These are phyloP conservation scores for Trametes punicea DNA, from an alignment of 768 basidiomycete genomes.

Conservation along the genomic window DNA sequence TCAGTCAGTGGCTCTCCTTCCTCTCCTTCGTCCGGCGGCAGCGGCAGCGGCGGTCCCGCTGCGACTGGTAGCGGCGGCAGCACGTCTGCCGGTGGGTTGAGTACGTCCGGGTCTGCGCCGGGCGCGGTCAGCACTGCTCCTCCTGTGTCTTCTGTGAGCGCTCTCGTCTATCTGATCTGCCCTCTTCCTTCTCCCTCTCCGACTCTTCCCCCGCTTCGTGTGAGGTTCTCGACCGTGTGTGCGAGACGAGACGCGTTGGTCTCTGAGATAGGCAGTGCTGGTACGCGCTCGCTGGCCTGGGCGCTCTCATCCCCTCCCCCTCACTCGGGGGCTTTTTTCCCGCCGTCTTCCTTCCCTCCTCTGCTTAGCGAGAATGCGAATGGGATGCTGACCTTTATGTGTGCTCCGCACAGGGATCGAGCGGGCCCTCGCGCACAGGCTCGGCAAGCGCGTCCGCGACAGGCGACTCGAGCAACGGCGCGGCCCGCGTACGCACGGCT, in stretches of 20 bases:
- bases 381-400: background rate
- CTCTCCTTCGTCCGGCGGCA: background rate
- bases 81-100: background rate
- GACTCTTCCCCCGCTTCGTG: background rate
- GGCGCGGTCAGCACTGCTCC: background rate
- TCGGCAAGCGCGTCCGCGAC: background rate
- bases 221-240: background rate
- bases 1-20: slow-evolving; percentile 3
- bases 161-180: background rate
- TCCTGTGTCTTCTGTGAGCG: slow-evolving; percentile 4
- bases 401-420: background rate
- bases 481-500: background rate
- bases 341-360: too few relatives aligned
- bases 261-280: background rate
- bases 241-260: background rate
- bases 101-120: background rate
- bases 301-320: background rate
- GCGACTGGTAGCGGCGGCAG: background rate
- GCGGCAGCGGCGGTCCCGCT: background rate
- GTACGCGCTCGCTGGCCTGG: background rate
- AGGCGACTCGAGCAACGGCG: slow-evolving; percentile 2
- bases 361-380: too few relatives aligned
- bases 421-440: background rate
- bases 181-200: background rate
- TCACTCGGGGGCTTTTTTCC: too few relatives aligned